Conservation (phyloP, 2,329 filamentous ascomycete species). For the Penicillium sp. region DNA sequence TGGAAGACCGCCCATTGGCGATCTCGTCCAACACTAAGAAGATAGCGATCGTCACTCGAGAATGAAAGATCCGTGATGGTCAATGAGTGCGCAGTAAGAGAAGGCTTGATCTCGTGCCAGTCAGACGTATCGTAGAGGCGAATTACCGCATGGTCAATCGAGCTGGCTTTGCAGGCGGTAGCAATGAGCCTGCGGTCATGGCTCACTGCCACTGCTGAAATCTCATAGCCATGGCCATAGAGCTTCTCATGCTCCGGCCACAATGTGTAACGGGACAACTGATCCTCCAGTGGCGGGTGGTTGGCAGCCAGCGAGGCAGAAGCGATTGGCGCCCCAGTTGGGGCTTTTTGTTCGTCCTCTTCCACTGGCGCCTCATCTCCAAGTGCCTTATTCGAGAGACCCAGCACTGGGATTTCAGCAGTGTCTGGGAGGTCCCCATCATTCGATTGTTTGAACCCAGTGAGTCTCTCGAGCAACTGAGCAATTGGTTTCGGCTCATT, state of each 20-base stretch:
- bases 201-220: slow-evolving; percentile 79
- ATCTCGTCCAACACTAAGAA: slow-evolving; percentile 89
- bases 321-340: slow-evolving; percentile 23
- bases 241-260: slow-evolving; percentile 97
- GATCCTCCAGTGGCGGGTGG: slow-evolving; percentile 84
- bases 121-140: slow-evolving; percentile 80
- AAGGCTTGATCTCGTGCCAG: slow-evolving; percentile 85
- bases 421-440: slow-evolving; percentile 68
- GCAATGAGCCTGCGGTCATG: slow-evolving; percentile 75
- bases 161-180: slow-evolving; percentile 89
- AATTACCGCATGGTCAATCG: slow-evolving; percentile 90
- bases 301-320: slow-evolving; percentile 54
- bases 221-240: slow-evolving; percentile 97
- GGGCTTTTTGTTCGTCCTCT: slow-evolving; percentile 43
- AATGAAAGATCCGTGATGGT: slow-evolving; percentile 84
- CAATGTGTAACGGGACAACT: slow-evolving; percentile 82
- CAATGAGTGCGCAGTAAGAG: slow-evolving; percentile 79
- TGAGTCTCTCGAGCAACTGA: slow-evolving; percentile 66
- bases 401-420: slow-evolving; percentile 91
- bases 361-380: slow-evolving; percentile 44
- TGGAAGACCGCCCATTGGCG: slow-evolving; percentile 85
- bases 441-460: slow-evolving; percentile 54
- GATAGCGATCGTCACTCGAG: slow-evolving; percentile 67
- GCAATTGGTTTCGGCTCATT: slow-evolving; percentile 83
- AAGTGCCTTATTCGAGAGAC: slow-evolving; percentile 92